Evolutionary conservation across 2,329 filamentous ascomycete genomes (phyloP).

Genomic region (Monosporascus sp.): DNA sequence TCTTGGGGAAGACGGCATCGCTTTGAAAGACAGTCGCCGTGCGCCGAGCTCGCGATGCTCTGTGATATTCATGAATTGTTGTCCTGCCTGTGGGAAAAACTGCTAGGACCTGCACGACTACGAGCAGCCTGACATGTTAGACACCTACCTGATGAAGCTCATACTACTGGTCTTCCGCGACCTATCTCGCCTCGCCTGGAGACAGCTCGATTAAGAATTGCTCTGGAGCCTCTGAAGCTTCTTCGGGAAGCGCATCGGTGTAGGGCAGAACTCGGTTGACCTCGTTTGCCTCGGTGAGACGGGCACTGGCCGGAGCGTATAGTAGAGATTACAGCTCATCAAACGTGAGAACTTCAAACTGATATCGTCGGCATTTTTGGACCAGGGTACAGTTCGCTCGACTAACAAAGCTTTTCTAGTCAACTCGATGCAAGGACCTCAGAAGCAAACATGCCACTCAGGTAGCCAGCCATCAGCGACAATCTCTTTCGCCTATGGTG

Average conservation of each 20-base stretch:
- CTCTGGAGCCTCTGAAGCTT: constrained; percentile 61
- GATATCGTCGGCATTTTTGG: too few relatives aligned
- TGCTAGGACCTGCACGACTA: constrained; percentile 7
- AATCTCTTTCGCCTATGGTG: too few relatives aligned
- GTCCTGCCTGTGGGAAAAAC: constrained; percentile 56
- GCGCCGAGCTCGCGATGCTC: constrained; percentile 61
- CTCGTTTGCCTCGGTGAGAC: constrained; percentile 51
- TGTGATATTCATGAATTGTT: constrained; percentile 94
- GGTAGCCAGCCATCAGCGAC: too few relatives aligned
- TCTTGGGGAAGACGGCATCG: constrained; percentile 59
- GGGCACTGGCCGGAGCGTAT: constrained; percentile 45
- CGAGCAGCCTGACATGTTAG: not conserved
- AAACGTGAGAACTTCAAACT: too few relatives aligned
- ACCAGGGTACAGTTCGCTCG: too few relatives aligned
- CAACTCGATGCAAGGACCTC: too few relatives aligned
- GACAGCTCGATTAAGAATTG: too few relatives aligned
- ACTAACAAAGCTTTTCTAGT: too few relatives aligned
- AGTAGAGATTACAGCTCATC: constrained; percentile 33
- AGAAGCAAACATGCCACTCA: too few relatives aligned
- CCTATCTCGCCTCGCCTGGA: constrained; percentile 76
- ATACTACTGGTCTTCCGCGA: constrained; percentile 95
- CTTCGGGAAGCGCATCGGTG: constrained; percentile 30
- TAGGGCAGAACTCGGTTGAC: constrained; percentile 44
- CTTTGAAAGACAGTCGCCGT: constrained; percentile 28
- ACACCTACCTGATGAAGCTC: constrained; percentile 68